Conservation (phyloP, 495 filamentous ascomycete species). For the Penicillium subrubescens region DNA sequence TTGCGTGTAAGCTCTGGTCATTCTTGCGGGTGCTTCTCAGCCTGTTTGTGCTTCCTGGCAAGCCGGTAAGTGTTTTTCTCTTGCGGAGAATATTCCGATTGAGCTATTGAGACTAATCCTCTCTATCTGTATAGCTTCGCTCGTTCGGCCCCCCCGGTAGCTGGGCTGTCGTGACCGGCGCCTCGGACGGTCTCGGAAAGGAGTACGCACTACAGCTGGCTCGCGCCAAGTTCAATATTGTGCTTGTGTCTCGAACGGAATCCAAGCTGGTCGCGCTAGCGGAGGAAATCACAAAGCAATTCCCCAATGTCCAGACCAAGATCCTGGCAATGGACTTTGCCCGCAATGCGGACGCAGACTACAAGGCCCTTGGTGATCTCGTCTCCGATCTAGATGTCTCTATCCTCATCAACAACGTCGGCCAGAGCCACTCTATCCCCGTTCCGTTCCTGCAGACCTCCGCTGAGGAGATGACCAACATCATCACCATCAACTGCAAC, state of each 20-base stretch:
- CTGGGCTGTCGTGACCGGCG: slow-evolving; percentile 94
- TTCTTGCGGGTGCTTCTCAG: slow-evolving; percentile 9
- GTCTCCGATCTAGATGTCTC: slow-evolving; percentile 76
- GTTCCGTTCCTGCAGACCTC: slow-evolving; percentile 82
- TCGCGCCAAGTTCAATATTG: slow-evolving; percentile 85
- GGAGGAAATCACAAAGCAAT: slow-evolving; percentile 69
- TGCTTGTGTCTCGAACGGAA: slow-evolving; percentile 91
- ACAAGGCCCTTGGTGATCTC: slow-evolving; percentile 65
- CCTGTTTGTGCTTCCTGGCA: slow-evolving; percentile 70
- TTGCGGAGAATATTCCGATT: not conserved
- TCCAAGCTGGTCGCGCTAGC: slow-evolving; percentile 82
- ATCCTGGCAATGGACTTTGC: slow-evolving; percentile 90
- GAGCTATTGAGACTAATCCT: not conserved
- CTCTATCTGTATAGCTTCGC: slow-evolving; percentile 61
- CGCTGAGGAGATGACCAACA: slow-evolving; percentile 77
- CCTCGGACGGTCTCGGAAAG: slow-evolving; percentile 95
- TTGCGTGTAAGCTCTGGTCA: slow-evolving; percentile 50
- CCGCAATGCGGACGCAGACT: slow-evolving; percentile 72
- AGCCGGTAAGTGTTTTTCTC: slow-evolving; percentile 47
- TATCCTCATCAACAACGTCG: slow-evolving; percentile 96
- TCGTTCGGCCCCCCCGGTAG: slow-evolving; percentile 89
- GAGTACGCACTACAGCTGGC: slow-evolving; percentile 92
- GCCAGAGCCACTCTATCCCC: slow-evolving; percentile 88
- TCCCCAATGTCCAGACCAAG: slow-evolving; percentile 66
- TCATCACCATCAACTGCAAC: slow-evolving; percentile 91